Base-by-base conservation (phyloP, 331 rosid species). In the Rhamnella rubrinervis region DNA sequence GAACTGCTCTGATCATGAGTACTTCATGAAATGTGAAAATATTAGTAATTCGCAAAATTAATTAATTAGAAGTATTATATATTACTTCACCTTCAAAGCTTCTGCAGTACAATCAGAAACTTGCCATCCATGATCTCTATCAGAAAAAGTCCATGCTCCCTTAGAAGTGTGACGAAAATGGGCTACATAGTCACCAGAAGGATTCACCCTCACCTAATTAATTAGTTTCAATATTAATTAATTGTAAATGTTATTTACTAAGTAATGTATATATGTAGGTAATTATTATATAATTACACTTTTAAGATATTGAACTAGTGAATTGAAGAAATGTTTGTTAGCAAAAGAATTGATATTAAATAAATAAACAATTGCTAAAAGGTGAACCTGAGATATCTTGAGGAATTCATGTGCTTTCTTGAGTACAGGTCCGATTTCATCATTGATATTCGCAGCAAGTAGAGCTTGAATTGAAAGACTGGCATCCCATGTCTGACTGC, bases 121-220 rank as follows among this genome's bases (percentile, higher is more conserved):
- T 76, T 91, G 96, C 96, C 96, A 88, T 68, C 95, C 97, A 44
- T 91, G 92, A 63, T 91, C 95, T 61, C 76, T 89, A 68, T 92
- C 98, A 0, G 98, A 92, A 69, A 92, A 92, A 28, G 98, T 84
- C 98, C 98, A 92, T 1, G 85, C 63, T n/a, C 96, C 98, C 77
- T 87, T 92, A 3, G 91, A 87, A 67, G 84, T 85, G 74, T 92
- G 96, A 64, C 98, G 96, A 78, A 77, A 38, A 87, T 85, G 86
- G n/a, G 75, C 66, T 70, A 74, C 63, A 16, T 84, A 83, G 65
- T 89, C 84, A 7, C 93, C 92, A 0, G 55, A 71, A 62, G 95
- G 91, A 44, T 83, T 78, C 7, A 79, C 85, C 9, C 66, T 78
- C 5, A 80, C 66, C 87, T 85, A 41, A 15, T 12, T 59, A 31